Evolutionary conservation across 1,284 basidiomycete genomes (phyloP).

Genomic region (Coniferiporia sulphurascens): DNA sequence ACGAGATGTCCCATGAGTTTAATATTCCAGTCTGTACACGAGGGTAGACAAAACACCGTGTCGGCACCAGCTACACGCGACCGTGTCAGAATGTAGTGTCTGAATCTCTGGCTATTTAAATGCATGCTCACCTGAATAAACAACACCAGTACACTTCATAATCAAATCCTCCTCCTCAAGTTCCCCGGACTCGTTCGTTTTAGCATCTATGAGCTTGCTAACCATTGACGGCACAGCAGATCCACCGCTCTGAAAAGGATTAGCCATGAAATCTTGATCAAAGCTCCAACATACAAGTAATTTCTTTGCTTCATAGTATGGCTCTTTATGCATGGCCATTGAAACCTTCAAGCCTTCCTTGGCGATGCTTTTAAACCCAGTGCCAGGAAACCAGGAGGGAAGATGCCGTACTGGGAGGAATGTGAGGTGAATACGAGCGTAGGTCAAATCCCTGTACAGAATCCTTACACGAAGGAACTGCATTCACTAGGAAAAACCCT

Average conservation of each 20-base stretch:
- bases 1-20: neutral
- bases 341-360: neutral
- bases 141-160: neutral
- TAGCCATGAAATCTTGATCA: neutral
- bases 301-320: slow-evolving; percentile 6
- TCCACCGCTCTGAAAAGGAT: neutral
- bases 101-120: too few relatives aligned
- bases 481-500: slow-evolving; percentile 14
- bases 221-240: slow-evolving; percentile 13
- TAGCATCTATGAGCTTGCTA: slow-evolving; percentile 3
- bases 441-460: neutral
- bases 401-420: slow-evolving; percentile 1
- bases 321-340: neutral
- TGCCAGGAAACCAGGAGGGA: slow-evolving; percentile 16
- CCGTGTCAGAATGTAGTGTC: neutral
- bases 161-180: slow-evolving; percentile 6
- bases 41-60: slow-evolving; percentile 12
- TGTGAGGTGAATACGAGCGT: neutral
- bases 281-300: neutral
- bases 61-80: slow-evolving; percentile 19
- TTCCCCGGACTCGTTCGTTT: neutral
- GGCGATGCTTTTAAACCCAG: slow-evolving; percentile 1
- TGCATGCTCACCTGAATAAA: slow-evolving; percentile 4
- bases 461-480: neutral
- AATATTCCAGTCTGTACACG: neutral